Evolutionary conservation across 1,284 basidiomycete genomes (phyloP).

Genomic region (Trichosporon coremiiforme): DNA sequence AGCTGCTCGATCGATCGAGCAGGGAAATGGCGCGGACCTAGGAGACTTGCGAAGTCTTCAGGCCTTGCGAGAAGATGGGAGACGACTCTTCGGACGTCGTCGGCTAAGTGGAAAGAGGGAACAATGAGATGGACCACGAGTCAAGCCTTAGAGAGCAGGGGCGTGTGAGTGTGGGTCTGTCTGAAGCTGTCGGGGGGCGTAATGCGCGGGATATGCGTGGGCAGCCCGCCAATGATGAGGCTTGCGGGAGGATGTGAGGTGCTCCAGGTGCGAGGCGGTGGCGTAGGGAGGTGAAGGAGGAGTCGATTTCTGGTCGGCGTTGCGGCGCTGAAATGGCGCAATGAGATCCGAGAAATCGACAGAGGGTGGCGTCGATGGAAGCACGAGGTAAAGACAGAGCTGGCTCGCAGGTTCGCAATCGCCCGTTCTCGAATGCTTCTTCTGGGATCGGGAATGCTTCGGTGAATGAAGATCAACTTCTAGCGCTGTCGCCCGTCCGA

Average conservation of each 20-base stretch:
- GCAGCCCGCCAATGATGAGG: background rate
- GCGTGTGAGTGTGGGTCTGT: background rate
- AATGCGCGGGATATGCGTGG: background rate
- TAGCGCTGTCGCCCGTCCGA: background rate
- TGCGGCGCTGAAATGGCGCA: background rate
- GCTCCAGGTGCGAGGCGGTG: conserved; percentile 3
- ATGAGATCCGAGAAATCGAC: background rate
- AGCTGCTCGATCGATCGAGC: background rate
- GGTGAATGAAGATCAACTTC: conserved; percentile 6
- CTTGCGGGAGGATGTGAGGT: background rate
- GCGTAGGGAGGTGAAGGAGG: background rate
- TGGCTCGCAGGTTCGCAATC: conserved; percentile 3
- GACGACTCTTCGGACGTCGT: conserved; percentile 5
- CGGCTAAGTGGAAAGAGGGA: background rate
- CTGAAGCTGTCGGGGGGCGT: background rate
- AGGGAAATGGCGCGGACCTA: background rate
- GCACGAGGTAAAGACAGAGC: background rate
- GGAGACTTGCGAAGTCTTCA: background rate
- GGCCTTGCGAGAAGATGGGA: background rate
- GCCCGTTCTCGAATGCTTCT: conserved; percentile 17
- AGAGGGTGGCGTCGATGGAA: conserved; percentile 15
- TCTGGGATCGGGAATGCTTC: background rate
- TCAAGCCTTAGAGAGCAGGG: background rate
- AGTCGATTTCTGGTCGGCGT: background rate
- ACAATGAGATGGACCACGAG: background rate